phyloP scores from a whole-genome alignment of 202 grass and related monocot species.

The Dendrocalamus latiflorus region DNA sequence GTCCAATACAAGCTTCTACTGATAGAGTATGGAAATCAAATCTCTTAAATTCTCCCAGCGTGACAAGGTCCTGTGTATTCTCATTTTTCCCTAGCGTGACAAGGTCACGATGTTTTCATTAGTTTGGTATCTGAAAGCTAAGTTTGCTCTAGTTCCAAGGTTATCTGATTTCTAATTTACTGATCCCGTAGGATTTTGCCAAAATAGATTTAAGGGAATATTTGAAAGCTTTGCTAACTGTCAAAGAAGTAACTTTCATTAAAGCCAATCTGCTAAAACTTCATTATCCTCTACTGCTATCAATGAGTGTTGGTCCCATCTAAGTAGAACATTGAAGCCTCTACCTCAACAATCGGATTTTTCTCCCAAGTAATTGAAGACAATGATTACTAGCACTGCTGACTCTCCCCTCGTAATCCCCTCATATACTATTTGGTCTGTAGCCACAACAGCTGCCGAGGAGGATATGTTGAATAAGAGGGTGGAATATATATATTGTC shows the following conservation, averaged over 20 bases:
- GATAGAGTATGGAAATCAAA: not conserved
- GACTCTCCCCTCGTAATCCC: too few relatives aligned
- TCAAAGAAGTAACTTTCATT: conserved; percentile 11
- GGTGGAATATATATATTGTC: too few relatives aligned
- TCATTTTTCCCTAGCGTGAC: not conserved
- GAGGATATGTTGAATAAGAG: too few relatives aligned
- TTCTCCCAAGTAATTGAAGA: conserved; percentile 28
- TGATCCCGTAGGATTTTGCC: not conserved
- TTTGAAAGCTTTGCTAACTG: not conserved
- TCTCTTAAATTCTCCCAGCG: not conserved
- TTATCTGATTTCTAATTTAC: not conserved
- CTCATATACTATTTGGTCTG: too few relatives aligned
- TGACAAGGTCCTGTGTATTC: not conserved
- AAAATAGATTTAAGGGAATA: not conserved
- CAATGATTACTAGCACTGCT: conserved; percentile 37
- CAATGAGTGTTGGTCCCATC: not conserved
- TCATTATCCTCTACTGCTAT: not conserved
- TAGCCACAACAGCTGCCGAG: too few relatives aligned
- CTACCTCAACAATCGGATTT: conserved; percentile 25
- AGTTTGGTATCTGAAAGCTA: conserved; percentile 1
- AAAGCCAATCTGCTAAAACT: conserved; percentile 9
- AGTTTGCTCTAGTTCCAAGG: not conserved
- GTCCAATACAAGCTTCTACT: not conserved
- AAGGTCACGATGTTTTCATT: not conserved
- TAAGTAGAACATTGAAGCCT: conserved; percentile 20